Conservation (phyloP, 2,329 filamentous ascomycete species). For the Talaromyces sp. region DNA sequence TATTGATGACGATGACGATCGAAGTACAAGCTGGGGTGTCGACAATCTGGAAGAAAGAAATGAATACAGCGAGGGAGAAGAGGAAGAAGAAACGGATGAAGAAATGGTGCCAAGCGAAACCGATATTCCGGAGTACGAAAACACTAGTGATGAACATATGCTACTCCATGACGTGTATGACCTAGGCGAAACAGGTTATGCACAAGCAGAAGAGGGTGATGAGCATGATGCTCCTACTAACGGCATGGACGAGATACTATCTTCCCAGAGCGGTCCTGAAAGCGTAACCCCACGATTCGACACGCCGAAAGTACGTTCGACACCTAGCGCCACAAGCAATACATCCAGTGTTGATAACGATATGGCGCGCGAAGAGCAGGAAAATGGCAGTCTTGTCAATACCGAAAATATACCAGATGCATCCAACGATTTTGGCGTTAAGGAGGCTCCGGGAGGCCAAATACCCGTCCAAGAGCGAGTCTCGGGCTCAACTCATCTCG, state of each 20-base stretch:
- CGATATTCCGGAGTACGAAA: not conserved
- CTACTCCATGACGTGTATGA: not conserved
- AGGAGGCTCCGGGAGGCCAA: not conserved
- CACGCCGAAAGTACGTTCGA: not conserved
- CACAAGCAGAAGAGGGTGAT: not conserved
- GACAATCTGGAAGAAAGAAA: not conserved
- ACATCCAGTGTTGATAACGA: not conserved
- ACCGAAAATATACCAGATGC: not conserved
- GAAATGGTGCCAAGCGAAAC: not conserved
- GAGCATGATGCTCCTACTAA: not conserved
- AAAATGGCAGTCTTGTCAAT: not conserved
- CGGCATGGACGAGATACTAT: not conserved
- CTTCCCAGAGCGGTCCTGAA: not conserved
- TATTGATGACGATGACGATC: not conserved
- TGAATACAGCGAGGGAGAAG: conserved; percentile 2
- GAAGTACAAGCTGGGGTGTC: not conserved
- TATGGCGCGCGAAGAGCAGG: not conserved
- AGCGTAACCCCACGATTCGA: not conserved
- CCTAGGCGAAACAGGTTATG: not conserved
- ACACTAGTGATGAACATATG: not conserved
- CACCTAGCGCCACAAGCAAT: not conserved
- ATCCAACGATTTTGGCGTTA: not conserved
- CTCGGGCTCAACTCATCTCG: not conserved
- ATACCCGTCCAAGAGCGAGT: not conserved
- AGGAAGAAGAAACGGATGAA: conserved; percentile 1